Evolutionary conservation across 306 rosid genomes (phyloP).

Genomic region (Leucaena leucocephala): DNA sequence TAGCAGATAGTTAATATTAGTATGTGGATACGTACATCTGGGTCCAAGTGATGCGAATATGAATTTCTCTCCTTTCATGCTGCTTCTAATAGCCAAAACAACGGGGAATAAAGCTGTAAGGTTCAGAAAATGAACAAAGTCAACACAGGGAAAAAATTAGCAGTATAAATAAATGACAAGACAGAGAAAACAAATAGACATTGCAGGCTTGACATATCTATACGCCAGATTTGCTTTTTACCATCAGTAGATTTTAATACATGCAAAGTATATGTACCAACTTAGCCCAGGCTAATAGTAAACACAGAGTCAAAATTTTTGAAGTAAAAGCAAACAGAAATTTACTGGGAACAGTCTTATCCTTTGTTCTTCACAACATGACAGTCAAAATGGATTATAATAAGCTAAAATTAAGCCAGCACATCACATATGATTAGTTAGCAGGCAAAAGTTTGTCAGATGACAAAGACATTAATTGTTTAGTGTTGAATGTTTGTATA

Average conservation of each 20-base stretch:
- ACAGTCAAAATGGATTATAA: no score
- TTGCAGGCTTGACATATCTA: slow-evolving; percentile 7
- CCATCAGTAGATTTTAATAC: no score
- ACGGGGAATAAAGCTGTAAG: slow-evolving; percentile 94
- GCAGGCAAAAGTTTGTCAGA: neutral
- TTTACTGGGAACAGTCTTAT: no score
- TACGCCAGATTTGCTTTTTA: slow-evolving; percentile 11
- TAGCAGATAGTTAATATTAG: no score
- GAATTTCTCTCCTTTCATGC: slow-evolving; percentile 98
- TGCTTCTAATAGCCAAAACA: slow-evolving; percentile 95
- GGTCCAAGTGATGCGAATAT: no score
- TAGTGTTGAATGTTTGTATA: slow-evolving; percentile 2
- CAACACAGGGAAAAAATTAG: slow-evolving; percentile 25
- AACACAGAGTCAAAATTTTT: no score
- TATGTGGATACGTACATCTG: no score
- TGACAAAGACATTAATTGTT: neutral
- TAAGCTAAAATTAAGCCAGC: no score
- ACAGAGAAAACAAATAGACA: slow-evolving; percentile 24
- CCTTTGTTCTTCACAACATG: no score
- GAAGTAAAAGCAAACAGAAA: no score
- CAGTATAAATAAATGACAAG: neutral
- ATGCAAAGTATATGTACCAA: neutral
- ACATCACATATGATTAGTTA: no score
- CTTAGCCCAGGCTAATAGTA: slow-evolving; percentile 10
- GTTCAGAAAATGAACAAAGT: no score